phyloP scores from a whole-genome alignment of 2,329 filamentous ascomycete genomes.

The Aspergillus uvarum region DNA sequence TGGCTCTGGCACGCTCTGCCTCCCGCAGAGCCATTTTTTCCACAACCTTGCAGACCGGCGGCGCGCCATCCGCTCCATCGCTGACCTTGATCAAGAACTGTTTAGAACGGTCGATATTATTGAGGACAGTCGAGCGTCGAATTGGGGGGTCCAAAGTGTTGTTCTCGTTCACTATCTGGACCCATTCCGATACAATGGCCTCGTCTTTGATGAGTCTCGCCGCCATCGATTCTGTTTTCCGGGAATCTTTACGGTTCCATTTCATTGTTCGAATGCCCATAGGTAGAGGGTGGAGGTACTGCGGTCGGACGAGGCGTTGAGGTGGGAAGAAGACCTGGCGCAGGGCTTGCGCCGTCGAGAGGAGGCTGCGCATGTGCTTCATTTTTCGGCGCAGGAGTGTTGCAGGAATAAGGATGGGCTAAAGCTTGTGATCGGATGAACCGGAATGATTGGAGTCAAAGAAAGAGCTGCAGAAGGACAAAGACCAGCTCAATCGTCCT shows the following conservation, averaged over 20 bases:
- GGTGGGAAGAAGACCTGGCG: constrained; percentile 32
- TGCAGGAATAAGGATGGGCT: neutral
- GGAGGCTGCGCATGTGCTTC: constrained; percentile 35
- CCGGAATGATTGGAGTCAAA: neutral
- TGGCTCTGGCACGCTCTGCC: constrained; percentile 42
- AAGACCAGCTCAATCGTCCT: no score
- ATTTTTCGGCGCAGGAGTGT: constrained; percentile 20
- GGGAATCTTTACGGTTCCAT: neutral
- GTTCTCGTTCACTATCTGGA: constrained; percentile 38
- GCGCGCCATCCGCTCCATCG: constrained; percentile 27
- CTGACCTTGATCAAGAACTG: constrained; percentile 54
- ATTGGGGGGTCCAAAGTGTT: constrained; percentile 32
- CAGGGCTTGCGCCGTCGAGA: constrained; percentile 34
- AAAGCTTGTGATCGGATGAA: neutral
- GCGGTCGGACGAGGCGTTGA: constrained; percentile 14
- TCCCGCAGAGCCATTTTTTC: constrained; percentile 56
- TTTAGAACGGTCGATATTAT: constrained; percentile 49
- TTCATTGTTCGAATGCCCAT: neutral
- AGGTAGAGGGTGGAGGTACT: constrained; percentile 13
- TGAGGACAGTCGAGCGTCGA: constrained; percentile 37
- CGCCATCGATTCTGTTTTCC: neutral
- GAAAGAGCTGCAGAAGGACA: neutral
- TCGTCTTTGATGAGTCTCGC: constrained; percentile 32
- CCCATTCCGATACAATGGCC: constrained; percentile 30
- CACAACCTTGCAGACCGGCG: constrained; percentile 70